Base-by-base conservation (phyloP, 2,329 filamentous ascomycete species). In the Penicillium sp. region DNA sequence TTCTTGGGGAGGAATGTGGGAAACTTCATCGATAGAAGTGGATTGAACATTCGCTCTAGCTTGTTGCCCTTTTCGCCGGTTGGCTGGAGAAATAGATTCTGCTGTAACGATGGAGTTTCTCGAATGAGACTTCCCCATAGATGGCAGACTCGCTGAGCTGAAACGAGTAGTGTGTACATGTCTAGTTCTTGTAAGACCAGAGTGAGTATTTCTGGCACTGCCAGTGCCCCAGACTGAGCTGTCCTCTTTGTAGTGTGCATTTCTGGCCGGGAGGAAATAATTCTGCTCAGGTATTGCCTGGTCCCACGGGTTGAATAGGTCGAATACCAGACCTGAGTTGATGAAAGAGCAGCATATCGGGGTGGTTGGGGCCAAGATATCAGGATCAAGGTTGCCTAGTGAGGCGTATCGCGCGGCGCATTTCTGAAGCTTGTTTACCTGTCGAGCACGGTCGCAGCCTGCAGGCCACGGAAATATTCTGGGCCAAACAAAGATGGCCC, bases 401-500 rank as follows among this genome's bases (percentile, higher is more conserved):
- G 27, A 30, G 27, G 7, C 27, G 27, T 12, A 30, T 30, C 27
- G 27, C 27, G 27, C 13, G 5, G 9, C 7, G 27, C 27, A 3
- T 30, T 30, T n/a, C n/a, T n/a, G n/a, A n/a, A n/a, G n/a, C n/a
- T n/a, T 30, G 27, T 30, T 30, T 7, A 30, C 27, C 7, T 13
- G 27, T 30, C 27, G 4, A 30, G 6, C 27, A 12, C 6, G 6
- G 7, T 30, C 27, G n/a, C n/a, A n/a, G n/a, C n/a, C n/a, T n/a
- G n/a, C 13, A 30, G 27, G 27, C 27, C 27, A 30, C 27, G 7
- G 77, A 79, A 46, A 81, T 69, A 51, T 81, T 80, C 55, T 77
- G 51, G 79, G 68, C 15, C 76, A 76, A 8, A 77, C 68, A 55
- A 76, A 75, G 0, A 69, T 76, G 39, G 75, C 77, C 79, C 79